These are phyloP conservation scores for Oropetium thomaeum DNA, from an alignment of 176 grass and related monocot genomes.

Conservation along the genomic window DNA sequence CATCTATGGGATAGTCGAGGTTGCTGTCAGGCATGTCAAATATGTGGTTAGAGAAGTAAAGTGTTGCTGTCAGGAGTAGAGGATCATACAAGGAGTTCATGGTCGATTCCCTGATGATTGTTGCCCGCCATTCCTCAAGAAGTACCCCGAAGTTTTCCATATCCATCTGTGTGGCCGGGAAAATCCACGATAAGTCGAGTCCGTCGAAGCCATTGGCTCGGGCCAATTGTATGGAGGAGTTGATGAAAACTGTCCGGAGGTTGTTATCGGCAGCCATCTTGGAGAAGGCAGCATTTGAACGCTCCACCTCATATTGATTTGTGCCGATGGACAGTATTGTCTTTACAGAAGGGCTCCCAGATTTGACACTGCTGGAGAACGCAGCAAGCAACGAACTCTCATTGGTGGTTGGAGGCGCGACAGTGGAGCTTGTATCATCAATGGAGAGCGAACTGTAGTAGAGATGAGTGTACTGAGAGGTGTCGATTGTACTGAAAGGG, in stretches of 20 bases:
- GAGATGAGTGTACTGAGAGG: slow-evolving; percentile 67
- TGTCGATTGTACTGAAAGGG: slow-evolving; percentile 47
- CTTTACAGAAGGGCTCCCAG: slow-evolving; percentile 46
- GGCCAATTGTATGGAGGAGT: slow-evolving; percentile 47
- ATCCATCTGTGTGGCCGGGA: slow-evolving; percentile 42
- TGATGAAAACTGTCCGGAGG: slow-evolving; percentile 49
- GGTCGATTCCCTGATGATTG: slow-evolving; percentile 42
- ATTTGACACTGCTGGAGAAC: slow-evolving; percentile 53
- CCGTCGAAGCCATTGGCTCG: slow-evolving; percentile 61
- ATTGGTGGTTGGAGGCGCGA: slow-evolving; percentile 14
- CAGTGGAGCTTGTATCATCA: slow-evolving; percentile 28
- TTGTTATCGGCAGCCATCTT: slow-evolving; percentile 40
- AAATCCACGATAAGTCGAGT: slow-evolving; percentile 66
- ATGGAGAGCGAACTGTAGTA: slow-evolving; percentile 67
- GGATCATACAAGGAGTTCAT: slow-evolving; percentile 22
- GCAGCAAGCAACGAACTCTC: slow-evolving; percentile 12
- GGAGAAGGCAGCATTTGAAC: slow-evolving; percentile 53
- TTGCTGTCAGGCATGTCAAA: slow-evolving; percentile 43
- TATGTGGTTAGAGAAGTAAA: slow-evolving; percentile 78
- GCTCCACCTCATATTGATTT: slow-evolving; percentile 6
- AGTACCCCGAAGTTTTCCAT: slow-evolving; percentile 55
- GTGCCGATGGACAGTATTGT: slow-evolving; percentile 47
- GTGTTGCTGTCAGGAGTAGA: slow-evolving; percentile 58
- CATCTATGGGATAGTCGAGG: slow-evolving; percentile 63
- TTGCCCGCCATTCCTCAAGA: slow-evolving; percentile 54